A percentile compares a stretch with the other conserved stretches of the same genome.
Conservation (phyloP, 2,329 filamentous ascomycete species). For the Colletotrichum sp. region DNA sequence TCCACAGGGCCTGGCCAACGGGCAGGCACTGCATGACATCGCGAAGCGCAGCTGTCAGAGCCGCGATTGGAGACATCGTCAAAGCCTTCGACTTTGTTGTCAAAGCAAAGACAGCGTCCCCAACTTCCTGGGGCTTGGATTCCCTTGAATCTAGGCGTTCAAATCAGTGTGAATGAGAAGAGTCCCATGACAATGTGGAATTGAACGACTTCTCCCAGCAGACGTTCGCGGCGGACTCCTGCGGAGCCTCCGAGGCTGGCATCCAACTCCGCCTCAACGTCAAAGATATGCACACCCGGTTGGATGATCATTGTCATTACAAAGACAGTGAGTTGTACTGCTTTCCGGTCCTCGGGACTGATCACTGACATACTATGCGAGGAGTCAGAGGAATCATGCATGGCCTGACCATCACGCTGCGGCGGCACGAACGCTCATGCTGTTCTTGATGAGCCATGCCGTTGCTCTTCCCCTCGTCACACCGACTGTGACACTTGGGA, state of each 20-base stretch:
- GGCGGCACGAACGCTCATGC: background rate
- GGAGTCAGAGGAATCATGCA: background rate
- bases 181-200: background rate
- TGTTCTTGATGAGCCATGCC: background rate
- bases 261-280: background rate
- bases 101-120: background rate
- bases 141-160: background rate
- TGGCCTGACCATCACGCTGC: too few relatives aligned
- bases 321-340: accelerated
- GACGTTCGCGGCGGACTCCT: background rate
- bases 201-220: background rate
- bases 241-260: background rate
- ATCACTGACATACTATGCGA: background rate
- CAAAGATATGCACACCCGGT: background rate
- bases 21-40: background rate
- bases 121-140: background rate
- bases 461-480: background rate
- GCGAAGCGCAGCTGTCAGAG: background rate
- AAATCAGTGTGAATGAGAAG: background rate
- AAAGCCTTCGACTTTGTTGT: background rate
- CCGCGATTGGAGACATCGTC: background rate
- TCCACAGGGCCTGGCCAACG: background rate
- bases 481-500: background rate
- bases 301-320: background rate
- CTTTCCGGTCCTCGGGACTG: accelerated